Conservation (phyloP, 495 filamentous ascomycete species). For the Collariella sp. region DNA sequence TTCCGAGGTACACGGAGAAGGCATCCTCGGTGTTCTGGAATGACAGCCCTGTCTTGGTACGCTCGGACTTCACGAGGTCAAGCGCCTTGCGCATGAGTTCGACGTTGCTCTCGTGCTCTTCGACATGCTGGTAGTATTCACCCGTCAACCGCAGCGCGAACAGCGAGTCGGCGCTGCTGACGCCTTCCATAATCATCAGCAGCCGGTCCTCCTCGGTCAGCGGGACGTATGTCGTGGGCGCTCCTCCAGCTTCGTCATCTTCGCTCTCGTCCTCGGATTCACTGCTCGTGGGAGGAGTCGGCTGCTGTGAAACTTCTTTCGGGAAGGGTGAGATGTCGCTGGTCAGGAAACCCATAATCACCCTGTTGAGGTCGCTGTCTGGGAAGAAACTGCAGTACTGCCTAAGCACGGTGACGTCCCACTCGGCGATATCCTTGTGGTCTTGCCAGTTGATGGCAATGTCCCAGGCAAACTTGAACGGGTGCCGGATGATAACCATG, state of each 20-base stretch:
- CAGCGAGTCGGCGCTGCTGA: slow-evolving; percentile 63
- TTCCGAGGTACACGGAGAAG: slow-evolving; percentile 67
- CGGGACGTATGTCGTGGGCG: slow-evolving; percentile 39
- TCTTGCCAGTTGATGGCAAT: slow-evolving; percentile 86
- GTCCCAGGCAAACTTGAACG: slow-evolving; percentile 83
- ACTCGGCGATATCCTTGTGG: slow-evolving; percentile 56
- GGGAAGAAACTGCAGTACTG: slow-evolving; percentile 82
- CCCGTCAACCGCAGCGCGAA: slow-evolving; percentile 78
- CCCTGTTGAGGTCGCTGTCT: slow-evolving; percentile 66
- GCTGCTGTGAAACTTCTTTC: slow-evolving; percentile 20
- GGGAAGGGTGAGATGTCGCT: slow-evolving; percentile 84
- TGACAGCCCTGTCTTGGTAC: slow-evolving; percentile 52
- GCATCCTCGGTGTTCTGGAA: slow-evolving; percentile 63
- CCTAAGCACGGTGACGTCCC: slow-evolving; percentile 63
- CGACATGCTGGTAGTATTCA: slow-evolving; percentile 74
- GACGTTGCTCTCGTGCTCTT: slow-evolving; percentile 80
- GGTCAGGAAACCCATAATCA: slow-evolving; percentile 68
- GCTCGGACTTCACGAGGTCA: slow-evolving; percentile 49
- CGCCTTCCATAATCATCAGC: slow-evolving; percentile 74
- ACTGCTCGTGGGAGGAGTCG: slow-evolving; percentile 15
- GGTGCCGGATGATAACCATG: slow-evolving; percentile 93
- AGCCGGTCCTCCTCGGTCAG: slow-evolving; percentile 63
- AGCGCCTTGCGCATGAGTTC: slow-evolving; percentile 67
- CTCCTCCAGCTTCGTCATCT: slow-evolving; percentile 45
- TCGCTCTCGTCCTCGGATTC: slow-evolving; percentile 35